Percentiles rank a stretch among this genome's conserved stretches.
phyloP scores from a whole-genome alignment of 2,329 filamentous ascomycete genomes.

The Aspergillus candidus region DNA sequence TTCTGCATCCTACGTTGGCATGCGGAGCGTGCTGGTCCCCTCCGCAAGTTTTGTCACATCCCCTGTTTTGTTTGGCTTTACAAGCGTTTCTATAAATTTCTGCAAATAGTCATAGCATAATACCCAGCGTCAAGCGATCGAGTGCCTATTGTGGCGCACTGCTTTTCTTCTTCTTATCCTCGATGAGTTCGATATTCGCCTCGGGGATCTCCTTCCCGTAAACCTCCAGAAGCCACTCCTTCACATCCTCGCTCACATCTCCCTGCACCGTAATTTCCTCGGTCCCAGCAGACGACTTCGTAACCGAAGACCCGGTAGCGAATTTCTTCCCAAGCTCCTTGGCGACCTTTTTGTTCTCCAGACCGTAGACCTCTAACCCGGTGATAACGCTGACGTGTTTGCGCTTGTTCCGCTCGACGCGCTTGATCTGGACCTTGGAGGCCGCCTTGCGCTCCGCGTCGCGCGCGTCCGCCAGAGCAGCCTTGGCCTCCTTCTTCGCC shows the following conservation, averaged over 20 bases:
- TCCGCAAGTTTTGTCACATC: conserved; percentile 3
- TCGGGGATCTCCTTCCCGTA: conserved; percentile 80
- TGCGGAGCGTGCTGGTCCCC: neutral
- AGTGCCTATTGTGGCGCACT: conserved; percentile 6
- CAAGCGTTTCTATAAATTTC: conserved; percentile 9
- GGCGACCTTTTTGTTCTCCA: conserved; percentile 91
- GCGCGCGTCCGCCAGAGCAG: conserved; percentile 77
- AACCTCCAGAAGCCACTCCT: conserved; percentile 83
- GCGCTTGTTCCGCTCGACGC: conserved; percentile 95
- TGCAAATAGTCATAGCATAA: conserved; percentile 18
- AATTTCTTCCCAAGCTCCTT: conserved; percentile 99
- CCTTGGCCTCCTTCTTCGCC: conserved; percentile 93
- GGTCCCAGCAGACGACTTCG: conserved; percentile 74
- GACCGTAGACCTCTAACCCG: conserved; percentile 80
- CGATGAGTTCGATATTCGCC: conserved; percentile 89
- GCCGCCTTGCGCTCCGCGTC: conserved; percentile 76
- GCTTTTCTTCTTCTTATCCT: conserved; percentile 80
- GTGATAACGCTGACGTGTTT: conserved; percentile 93
- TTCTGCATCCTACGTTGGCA: neutral
- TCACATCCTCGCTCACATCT: conserved; percentile 89
- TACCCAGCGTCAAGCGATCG: conserved; percentile 14
- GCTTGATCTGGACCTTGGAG: conserved; percentile 83
- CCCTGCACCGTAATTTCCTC: conserved; percentile 98
- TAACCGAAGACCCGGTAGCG: conserved; percentile 87
- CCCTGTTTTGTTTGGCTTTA: neutral